These are phyloP conservation scores for Castanea sativa DNA, from an alignment of 306 rosid species.

Conservation along the genomic window DNA sequence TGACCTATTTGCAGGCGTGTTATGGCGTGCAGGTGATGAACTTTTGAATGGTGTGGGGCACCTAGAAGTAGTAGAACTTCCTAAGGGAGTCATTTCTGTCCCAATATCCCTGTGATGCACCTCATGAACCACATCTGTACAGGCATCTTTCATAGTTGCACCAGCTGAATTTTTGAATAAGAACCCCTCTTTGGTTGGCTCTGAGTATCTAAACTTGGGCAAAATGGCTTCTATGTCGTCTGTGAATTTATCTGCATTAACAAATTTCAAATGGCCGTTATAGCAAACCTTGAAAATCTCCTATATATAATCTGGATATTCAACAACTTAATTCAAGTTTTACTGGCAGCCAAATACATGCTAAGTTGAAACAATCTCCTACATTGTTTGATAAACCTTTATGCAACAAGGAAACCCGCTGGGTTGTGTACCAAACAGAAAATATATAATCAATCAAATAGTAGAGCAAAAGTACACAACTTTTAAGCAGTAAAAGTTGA, in stretches of 20 bases:
- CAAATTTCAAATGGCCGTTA: constrained; percentile 18
- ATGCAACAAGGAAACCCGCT: not conserved
- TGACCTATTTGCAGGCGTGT: constrained; percentile 85
- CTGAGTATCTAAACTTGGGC: constrained; percentile 54
- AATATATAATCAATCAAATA: not conserved
- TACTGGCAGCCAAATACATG: not conserved
- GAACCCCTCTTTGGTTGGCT: constrained; percentile 68
- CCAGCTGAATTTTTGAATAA: constrained; percentile 55
- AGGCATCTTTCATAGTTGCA: constrained; percentile 51
- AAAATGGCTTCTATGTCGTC: constrained; percentile 54
- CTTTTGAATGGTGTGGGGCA: constrained; percentile 84
- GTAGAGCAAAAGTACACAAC: constrained; percentile 12
- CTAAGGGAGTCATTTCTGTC: constrained; percentile 96
- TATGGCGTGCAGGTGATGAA: constrained; percentile 84
- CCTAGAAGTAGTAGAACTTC: constrained; percentile 91
- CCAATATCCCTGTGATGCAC: constrained; percentile 76
- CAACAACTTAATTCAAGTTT: constrained; percentile 1
- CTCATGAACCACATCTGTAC: constrained; percentile 49
- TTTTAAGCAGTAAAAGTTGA: constrained; percentile 17
- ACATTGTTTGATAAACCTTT: not conserved
- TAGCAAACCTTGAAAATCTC: not conserved
- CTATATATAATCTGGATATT: not conserved
- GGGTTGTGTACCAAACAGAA: not conserved
- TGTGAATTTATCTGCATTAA: constrained; percentile 79
- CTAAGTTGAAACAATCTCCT: not conserved